Base-by-base conservation (phyloP, 495 filamentous ascomycete species). In the Tuber aestivum region DNA sequence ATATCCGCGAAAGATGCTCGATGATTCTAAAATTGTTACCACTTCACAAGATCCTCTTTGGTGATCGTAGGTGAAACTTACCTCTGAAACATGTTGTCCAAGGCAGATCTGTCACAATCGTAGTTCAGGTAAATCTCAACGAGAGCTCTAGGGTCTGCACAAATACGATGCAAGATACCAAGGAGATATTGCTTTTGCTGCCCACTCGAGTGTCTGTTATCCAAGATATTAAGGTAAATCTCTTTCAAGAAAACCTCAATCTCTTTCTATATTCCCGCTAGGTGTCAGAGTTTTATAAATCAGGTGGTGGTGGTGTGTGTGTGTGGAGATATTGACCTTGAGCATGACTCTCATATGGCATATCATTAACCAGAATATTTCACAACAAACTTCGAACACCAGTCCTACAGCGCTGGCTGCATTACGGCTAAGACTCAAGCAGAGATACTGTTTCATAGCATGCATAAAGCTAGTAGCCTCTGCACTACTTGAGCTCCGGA, bases 101-200 rank as follows among this genome's bases (percentile, higher is more conserved):
- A 87, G 2, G 92, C 91, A 37, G 93, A 92, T 44, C 94, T 87
- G 81, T 98, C 96, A 84, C 96, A 99, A 82, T 99, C 96, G 79
- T 99, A 99, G 83, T 99, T 99, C 73, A 99, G 89, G 84, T 98
- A 99, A 23, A 95, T 91, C 85, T 99, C 96, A 7, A 99, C 96
- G 76, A 99, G 83, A 0, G 93, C 94, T 50, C 93, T 87, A 7
- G 94, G 93, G 82, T 99, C 95, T 21, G 89, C 91, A 70, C 91
- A 93, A 42, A 98, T 85, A 75, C 95, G 87, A 76, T 93, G 92
- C 56, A 99, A 86, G 45, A 98, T 87, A 71, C 91, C 90, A 85
- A 99, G 90, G 76, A 98, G 93, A 75, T 94, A 94, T 69, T 94
- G 89, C 82, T 97, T 98, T 80, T 99, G 95, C 72, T 92, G 94